Evolutionary conservation across 1,139 yeast species (phyloP).

Genomic region (Pichia cactophila): DNA sequence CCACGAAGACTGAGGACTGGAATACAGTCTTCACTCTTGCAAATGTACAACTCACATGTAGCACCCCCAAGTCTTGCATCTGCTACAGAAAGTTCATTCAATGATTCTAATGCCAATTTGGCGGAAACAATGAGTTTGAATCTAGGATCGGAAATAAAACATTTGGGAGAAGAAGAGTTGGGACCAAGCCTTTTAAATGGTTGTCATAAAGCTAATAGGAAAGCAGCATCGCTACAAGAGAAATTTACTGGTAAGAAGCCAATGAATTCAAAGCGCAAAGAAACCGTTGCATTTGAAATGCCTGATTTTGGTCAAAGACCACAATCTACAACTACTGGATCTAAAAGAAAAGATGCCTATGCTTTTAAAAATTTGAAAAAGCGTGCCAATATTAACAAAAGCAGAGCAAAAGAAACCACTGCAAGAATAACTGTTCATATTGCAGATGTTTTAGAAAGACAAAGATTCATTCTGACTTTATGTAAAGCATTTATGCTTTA

Average conservation of each 20-base stretch:
- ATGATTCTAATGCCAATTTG: not conserved
- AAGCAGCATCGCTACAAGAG: conserved; percentile 9
- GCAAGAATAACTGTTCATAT: conserved; percentile 81
- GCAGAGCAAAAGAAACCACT: conserved; percentile 28
- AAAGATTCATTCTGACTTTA: conserved; percentile 71
- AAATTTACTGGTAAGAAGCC: not conserved
- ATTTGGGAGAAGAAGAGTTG: conserved; percentile 1
- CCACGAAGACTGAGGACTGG: conserved; percentile 76
- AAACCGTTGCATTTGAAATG: conserved; percentile 9
- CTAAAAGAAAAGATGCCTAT: conserved; percentile 5
- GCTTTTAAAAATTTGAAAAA: conserved; percentile 11
- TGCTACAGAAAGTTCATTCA: not conserved
- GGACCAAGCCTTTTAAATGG: not conserved
- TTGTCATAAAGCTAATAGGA: conserved; percentile 4
- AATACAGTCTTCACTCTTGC: conserved; percentile 67
- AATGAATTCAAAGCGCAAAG: not conserved
- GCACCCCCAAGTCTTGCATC: conserved; percentile 3
- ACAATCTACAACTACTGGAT: not conserved
- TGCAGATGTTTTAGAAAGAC: conserved; percentile 80
- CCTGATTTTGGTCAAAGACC: conserved; percentile 14
- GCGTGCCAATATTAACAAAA: conserved; percentile 21
- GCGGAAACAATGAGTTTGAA: conserved; percentile 1
- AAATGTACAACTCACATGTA: conserved; percentile 40
- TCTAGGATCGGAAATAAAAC: conserved; percentile 6
- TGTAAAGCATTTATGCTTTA: conserved; percentile 85